Evolutionary conservation across 805 yeast species (phyloP).

Genomic region (Saturnispora halmiae): DNA sequence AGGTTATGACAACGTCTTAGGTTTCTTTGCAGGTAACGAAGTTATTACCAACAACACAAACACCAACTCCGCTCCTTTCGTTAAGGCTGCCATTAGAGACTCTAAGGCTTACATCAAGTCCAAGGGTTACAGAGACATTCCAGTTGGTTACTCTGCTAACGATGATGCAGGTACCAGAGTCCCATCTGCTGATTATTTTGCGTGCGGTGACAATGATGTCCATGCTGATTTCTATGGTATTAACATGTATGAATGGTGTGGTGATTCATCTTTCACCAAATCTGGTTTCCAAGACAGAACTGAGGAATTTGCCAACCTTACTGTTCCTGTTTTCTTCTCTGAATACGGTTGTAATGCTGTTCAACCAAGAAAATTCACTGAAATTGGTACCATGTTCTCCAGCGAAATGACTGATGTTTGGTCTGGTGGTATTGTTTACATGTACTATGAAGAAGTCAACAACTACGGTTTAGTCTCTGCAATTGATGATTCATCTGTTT

Average conservation of each 20-base stretch:
- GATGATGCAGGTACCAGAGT: conserved; percentile 80
- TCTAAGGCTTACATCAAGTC: conserved; percentile 62
- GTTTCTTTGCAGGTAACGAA: conserved; percentile 97
- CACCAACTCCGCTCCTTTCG: conserved; percentile 87
- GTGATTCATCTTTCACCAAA: conserved; percentile 43
- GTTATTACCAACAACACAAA: conserved; percentile 78
- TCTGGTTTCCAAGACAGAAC: conserved; percentile 72
- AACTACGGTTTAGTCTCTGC: conserved; percentile 71
- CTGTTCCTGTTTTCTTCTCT: conserved; percentile 78
- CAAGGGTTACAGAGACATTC: conserved; percentile 64
- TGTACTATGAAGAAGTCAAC: conserved; percentile 81
- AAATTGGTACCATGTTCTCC: conserved; percentile 58
- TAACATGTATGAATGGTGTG: conserved; percentile 89
- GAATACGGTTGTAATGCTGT: conserved; percentile 81
- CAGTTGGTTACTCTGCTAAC: conserved; percentile 93
- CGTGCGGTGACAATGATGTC: conserved; percentile 64
- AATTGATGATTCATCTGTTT: conserved; percentile 35
- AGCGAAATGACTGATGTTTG: conserved; percentile 77
- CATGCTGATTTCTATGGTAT: conserved; percentile 75
- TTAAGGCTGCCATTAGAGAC: conserved; percentile 94
- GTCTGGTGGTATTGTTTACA: conserved; percentile 92
- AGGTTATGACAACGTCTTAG: conserved; percentile 72
- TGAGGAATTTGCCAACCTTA: conserved; percentile 57
- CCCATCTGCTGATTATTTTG: conserved; percentile 72
- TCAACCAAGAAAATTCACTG: conserved; percentile 69